phyloP scores from a whole-genome alignment of 192 early-diverging fungal species.

The Mortierella claussenii region DNA sequence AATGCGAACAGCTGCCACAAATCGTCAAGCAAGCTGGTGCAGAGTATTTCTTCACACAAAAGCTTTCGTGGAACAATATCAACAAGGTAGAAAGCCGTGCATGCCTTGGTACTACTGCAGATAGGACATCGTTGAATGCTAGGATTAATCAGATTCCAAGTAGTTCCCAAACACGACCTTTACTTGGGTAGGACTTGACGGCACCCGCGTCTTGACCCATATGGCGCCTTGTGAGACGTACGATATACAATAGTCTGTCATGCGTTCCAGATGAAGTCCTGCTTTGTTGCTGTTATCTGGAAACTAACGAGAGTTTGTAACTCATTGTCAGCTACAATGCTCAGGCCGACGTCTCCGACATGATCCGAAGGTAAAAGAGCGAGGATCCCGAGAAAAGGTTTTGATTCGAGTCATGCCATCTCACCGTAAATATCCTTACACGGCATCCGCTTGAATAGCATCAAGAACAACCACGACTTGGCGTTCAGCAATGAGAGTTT shows the following conservation, averaged over 20 bases:
- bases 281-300: not conserved
- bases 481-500: constrained; percentile 87
- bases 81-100: constrained; percentile 71
- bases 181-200: constrained; percentile 91
- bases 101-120: too few relatives aligned
- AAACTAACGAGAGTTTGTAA: too few relatives aligned
- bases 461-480: constrained; percentile 90
- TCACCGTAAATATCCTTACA: too few relatives aligned
- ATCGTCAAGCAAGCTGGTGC: constrained; percentile 81
- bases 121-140: not conserved
- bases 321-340: constrained; percentile 32
- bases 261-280: too few relatives aligned
- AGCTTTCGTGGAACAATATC: constrained; percentile 99
- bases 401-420: too few relatives aligned
- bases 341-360: constrained; percentile 38
- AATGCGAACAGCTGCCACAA: constrained; percentile 94
- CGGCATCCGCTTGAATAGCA: constrained; percentile 50
- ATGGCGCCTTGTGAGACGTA: constrained; percentile 93
- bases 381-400: too few relatives aligned
- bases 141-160: not conserved
- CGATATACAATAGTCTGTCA: not conserved
- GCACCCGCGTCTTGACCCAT: constrained; percentile 86
- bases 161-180: constrained; percentile 97
- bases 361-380: constrained; percentile 52
- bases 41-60: constrained; percentile 99